These are phyloP conservation scores for Nannizziopsis arthrosporioides DNA, from an alignment of 2,329 filamentous ascomycete species.

Conservation along the genomic window DNA sequence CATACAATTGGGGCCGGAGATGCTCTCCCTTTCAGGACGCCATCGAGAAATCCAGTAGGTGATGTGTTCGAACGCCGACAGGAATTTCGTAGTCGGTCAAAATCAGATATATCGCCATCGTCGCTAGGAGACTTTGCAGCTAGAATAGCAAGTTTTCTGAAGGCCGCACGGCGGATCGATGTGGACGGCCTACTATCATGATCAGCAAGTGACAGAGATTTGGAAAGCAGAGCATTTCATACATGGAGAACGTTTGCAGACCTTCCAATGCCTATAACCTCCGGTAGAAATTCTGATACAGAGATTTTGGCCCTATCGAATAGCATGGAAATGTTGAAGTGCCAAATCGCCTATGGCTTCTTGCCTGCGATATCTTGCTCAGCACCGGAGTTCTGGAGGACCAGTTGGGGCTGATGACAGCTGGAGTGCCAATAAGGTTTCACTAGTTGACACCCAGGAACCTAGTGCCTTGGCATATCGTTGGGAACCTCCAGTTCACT, in stretches of 20 bases:
- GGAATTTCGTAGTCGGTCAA: conserved; percentile 27
- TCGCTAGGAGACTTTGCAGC: conserved; percentile 27
- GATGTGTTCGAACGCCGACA: conserved; percentile 17
- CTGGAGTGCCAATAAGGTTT: no score
- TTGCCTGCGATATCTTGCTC: no score
- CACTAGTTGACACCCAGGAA: no score
- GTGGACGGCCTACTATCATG: conserved; percentile 10
- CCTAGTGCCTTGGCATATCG: no score
- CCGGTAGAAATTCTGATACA: no score
- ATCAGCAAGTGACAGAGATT: not conserved
- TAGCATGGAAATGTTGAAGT: no score
- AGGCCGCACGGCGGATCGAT: conserved; percentile 25
- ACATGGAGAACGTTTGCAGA: not conserved
- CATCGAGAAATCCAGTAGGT: conserved; percentile 23
- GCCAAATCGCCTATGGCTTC: no score
- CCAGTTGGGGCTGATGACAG: no score
- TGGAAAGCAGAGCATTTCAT: not conserved
- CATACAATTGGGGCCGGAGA: conserved; percentile 32
- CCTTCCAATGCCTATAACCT: no score
- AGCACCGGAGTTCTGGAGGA: no score
- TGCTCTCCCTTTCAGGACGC: conserved; percentile 27
- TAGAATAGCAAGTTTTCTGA: conserved; percentile 35
- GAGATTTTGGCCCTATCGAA: no score
- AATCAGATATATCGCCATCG: conserved; percentile 21
- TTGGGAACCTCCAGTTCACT: no score